Base-by-base conservation (phyloP, 2,329 filamentous ascomycete species). In the Paecilomyces fulvus region DNA sequence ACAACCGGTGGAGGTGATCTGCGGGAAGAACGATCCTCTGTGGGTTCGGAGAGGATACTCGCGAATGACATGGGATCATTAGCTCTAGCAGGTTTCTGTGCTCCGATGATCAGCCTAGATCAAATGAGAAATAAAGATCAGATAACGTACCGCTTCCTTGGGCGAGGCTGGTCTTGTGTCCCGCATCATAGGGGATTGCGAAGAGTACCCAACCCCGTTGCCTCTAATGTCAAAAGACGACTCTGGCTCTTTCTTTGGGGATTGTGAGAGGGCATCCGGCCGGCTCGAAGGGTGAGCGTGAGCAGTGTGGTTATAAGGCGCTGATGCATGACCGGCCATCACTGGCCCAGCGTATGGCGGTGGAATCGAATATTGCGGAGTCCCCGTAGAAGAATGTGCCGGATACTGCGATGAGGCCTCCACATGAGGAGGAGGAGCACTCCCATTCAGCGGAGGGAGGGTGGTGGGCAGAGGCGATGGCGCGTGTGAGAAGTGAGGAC, bases 11-110 rank as follows among this genome's bases (percentile, higher is more conserved):
- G 77, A 49, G 76, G 77, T 11, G 75, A 69, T 62, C 76, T 80
- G 7, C 81, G 79, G 4, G 79, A 77, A 43, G 70, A 64, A 61
- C 67, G 72, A 14, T 83, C 79, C 54, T 88, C 85, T 56, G 90
- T 86, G 55, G 88, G 81, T 63, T 84, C 91, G 3, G 90, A 92
- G 49, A 97, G 85, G 58, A 97, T 95, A 70, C 92, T 96, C 62
- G 90, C 94, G 68, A 97, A 94, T 4, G 92, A 94, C 92, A 96
- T 96, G 54, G 92, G 88, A 70, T 95, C 89, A 57, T 87, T 86
- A 46, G 86, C 80, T 70, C 91, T 85, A 63, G 83, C 85, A 1
- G 88, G 83, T 52, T 87, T 88, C 83, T 91, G 70, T 33, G 62
- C 52, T 28, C 54, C 7, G 56, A 31, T 52, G 20, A 57, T 51